phyloP scores from a whole-genome alignment of 2,329 filamentous ascomycete species.

The Neofusicoccum ribis region DNA sequence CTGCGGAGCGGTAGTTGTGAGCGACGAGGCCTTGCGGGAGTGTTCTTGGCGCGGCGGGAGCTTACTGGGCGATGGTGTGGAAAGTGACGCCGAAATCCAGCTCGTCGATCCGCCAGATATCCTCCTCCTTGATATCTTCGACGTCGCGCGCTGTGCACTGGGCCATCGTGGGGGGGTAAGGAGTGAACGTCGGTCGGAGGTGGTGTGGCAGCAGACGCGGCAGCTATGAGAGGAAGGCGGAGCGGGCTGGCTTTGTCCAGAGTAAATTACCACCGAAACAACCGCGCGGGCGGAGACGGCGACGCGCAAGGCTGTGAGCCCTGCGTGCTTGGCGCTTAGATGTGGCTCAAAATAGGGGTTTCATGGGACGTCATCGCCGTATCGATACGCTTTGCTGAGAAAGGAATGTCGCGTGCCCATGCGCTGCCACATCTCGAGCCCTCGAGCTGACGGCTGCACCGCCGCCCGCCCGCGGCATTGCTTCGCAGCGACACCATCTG shows the following conservation, averaged over 20 bases:
- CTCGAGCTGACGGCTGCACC: not conserved
- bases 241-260: conserved; percentile 16
- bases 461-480: not conserved
- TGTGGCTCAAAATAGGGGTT: conserved; percentile 13
- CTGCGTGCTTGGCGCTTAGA: conserved; percentile 12
- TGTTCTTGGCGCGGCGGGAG: not conserved
- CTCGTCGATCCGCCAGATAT: conserved; percentile 17
- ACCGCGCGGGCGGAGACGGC: conserved; percentile 9
- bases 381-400: conserved; percentile 12
- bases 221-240: conserved; percentile 7
- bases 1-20: not conserved
- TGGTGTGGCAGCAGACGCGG: conserved; percentile 12
- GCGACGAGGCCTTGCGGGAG: not conserved
- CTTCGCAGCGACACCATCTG: not conserved
- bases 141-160: conserved; percentile 36
- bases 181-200: conserved; percentile 20
- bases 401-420: not conserved
- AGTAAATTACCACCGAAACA: conserved; percentile 18
- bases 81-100: conserved; percentile 19
- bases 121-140: conserved; percentile 32
- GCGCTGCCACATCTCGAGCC: not conserved
- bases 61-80: conserved; percentile 18
- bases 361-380: conserved; percentile 7
- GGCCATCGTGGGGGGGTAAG: conserved; percentile 13
- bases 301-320: conserved; percentile 15